Base-by-base conservation (phyloP, 225 moss, liverwort and hornwort genomes). In the Lunularia cruciata region DNA sequence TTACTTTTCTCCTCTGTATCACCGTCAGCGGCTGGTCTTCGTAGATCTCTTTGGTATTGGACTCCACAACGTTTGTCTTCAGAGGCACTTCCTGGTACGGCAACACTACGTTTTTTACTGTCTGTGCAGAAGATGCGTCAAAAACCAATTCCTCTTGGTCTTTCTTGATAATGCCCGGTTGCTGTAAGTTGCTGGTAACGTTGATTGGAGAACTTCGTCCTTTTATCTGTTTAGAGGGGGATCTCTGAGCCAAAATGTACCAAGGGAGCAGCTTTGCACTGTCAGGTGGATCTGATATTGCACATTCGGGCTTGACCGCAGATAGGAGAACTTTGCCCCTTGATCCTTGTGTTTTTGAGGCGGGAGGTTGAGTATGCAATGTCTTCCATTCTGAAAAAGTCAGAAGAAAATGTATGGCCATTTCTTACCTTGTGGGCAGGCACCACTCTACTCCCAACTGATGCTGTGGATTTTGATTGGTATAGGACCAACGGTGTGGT, bases 401-500 rank as follows among this genome's bases (percentile, higher is more conserved):
- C 22, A 14, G 43, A n/a, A 26, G 28, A 48, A 52, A 20, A 47
- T 19, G 73, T n/a, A n/a, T 48, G 77, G 12, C 63, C 39, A n/a
- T 68, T 57, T 70, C 69, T 56, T 13, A 59, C 26, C 9, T 66
- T 63, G 18, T 71, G 72, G 27, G 42, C 69, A 46, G 59, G 26
- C 7, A 30, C 32, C 47, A n/a, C 28, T 15, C 16, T 16, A 9
- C 61, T 6, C 42, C 48, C 57, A 57, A 60, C 61, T 57, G 75
- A 63, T 22, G 72, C 57, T 36, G 70, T 64, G 20, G 77, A 46
- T 58, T 75, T 77, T 47, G 78, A 73, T 63, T 78, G 54, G 52
- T 70, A 71, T 15, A 78, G 46, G 49, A 63, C 72, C 19, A 87
- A 64, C 18, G 87, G 84, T 60, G 84, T 82, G 26, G 82, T 77